Conservation (phyloP, 2,329 filamentous ascomycete genomes). For the Boeremia lycopersici region DNA sequence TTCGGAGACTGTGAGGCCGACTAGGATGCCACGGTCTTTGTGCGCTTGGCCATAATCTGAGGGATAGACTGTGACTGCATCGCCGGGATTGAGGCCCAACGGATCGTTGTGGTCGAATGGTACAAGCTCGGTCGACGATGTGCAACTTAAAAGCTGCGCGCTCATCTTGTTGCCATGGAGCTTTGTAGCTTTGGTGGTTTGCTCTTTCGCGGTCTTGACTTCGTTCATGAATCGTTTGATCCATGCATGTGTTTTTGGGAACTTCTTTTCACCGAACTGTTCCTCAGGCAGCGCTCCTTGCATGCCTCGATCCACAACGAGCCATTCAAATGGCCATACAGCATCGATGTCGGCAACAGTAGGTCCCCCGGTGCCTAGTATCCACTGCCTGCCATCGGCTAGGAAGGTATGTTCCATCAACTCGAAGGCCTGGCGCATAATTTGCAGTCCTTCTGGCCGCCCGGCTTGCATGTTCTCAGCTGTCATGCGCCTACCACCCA, state of each 20-base stretch:
- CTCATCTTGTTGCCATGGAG: constrained; percentile 25
- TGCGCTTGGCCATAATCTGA: constrained; percentile 41
- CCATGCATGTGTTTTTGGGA: constrained; percentile 69
- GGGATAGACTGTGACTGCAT: constrained; percentile 54
- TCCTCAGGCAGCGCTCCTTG: constrained; percentile 59
- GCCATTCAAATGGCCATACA: constrained; percentile 72
- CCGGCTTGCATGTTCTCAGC: constrained; percentile 48
- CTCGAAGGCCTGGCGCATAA: constrained; percentile 61
- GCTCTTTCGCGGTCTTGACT: constrained; percentile 51
- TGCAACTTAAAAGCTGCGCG: constrained; percentile 56
- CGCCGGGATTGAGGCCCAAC: constrained; percentile 59
- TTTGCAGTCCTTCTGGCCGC: constrained; percentile 62
- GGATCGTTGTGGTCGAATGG: constrained; percentile 60
- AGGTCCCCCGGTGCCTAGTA: constrained; percentile 60
- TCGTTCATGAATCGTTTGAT: constrained; percentile 64
- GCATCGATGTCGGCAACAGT: constrained; percentile 71
- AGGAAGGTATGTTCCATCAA: constrained; percentile 68
- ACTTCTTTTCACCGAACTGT: constrained; percentile 59
- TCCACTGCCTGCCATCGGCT: constrained; percentile 69
- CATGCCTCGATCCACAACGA: constrained; percentile 53
- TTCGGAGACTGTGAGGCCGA: constrained; percentile 37
- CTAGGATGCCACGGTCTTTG: constrained; percentile 34
- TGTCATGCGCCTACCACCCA: constrained; percentile 51
- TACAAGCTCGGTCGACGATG: constrained; percentile 49
- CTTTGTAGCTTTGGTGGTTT: constrained; percentile 51